Base-by-base conservation (phyloP, 108 stramenopile species). In the Cafeteria roenbergensis region DNA sequence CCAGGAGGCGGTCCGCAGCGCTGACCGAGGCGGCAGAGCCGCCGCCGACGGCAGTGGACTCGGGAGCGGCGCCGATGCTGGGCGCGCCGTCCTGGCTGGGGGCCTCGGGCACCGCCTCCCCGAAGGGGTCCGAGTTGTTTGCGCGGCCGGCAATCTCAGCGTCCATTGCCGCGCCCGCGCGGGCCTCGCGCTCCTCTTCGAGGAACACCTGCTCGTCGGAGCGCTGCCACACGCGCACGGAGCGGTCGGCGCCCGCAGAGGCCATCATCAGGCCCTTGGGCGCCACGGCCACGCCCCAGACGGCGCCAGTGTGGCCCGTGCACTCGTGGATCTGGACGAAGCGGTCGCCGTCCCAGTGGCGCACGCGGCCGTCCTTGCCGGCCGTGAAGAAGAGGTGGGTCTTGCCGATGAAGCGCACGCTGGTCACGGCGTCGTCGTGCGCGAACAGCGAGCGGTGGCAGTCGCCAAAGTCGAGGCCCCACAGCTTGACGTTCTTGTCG, bases 401-500 rank as follows among this genome's bases (percentile, higher is more conserved):
- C 35, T 80, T 70, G 34, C 74, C 77, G 20, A 91, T 82, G 66
- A 93, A 96, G 30, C 76, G 59, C 34, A 96, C 62, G 66, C 88
- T 84, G 50, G 92, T 99, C 50, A 99, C 84, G 22, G 90, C 87
- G 67, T 95, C 97, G 62, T 88, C 80, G 72, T 99, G 97, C n/a
- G 92, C 97, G 69, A 93, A 83, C 32, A 96, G 72, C 36, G 89
- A 90, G 33, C 90, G 81, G 75, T 96, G 97, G 34, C 93, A 94
- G 69, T 99, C 97, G 42, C 97, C 97, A 75, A 99, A 99, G 65
- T 99, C 97, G 30, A 99, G 78, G 29, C 97, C 97, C 92, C 92
- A 96, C 51, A 99, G 82, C 70, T 96, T 96, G 34, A 99, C 78
- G 29, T 89, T 91, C 72, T 96, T 96, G 80, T 99, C 97, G 3